Evolutionary conservation across 495 filamentous ascomycete species (phyloP), one percentile per base, ranked within the genome.

Genomic region (Lophiostoma macrostomum): DNA sequence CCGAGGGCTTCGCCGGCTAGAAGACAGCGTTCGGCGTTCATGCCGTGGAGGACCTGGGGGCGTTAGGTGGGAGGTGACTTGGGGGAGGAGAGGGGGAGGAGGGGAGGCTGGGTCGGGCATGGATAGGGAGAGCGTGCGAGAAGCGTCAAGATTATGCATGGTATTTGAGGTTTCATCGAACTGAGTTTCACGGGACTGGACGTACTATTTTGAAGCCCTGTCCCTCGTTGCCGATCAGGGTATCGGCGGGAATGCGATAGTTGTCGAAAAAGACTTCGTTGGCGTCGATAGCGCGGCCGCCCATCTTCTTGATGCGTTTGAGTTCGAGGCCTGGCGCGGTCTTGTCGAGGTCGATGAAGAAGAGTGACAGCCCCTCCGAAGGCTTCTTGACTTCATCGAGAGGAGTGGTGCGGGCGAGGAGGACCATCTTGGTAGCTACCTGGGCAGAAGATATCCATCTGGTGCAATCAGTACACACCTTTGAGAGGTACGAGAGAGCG

Each of bases 251-350:
- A 8, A 90, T 78, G 3, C 61, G 49, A 65, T 87, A 91, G 50
- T 81, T 77, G 60, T 89, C 85, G 66, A 90, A 90, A 71, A 90
- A 91, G 1, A 90, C 82, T 67, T 90, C 84, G 63, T 90, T 90
- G 3, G 86, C 87, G 64, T 88, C 85, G n/a, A 90, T 77, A 0
- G 85, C 85, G 10, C 84, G 73, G 2, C 84, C 84, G 24, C 87
- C 87, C 86, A 90, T 89, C 63, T 90, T 91, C 67, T 81, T 81
- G 64, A 91, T 93, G 58, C 73, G 79, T 24, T 77, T 79, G 64
- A 90, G 69, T 25, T 84, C 78, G 2, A 90, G 69, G 0, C 80
- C 77, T 0, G 80, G 75, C 1, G 76, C 65, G 2, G 66, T 62
- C 23, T 76, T 75, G 65, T 88, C 76, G 12, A 91, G 72, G 58